Evolutionary conservation across 805 yeast species (phyloP).

Genomic region (Wickerhamiella lipophila): DNA sequence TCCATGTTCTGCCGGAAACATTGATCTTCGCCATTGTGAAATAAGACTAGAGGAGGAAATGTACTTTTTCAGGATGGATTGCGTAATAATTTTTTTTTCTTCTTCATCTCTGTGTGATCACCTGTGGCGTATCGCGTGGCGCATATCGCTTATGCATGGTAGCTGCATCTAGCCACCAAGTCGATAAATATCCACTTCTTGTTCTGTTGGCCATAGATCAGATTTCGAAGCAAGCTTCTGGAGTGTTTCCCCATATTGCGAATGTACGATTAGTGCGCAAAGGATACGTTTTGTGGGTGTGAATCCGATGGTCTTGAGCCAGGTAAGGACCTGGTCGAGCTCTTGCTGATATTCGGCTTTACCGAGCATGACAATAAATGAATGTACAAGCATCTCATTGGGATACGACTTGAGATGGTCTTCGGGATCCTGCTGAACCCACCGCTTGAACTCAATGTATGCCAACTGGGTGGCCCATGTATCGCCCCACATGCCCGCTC

Average conservation of each 20-base stretch:
- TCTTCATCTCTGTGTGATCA: no score
- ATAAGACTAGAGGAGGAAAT: not conserved
- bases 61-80: not conserved
- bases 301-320: conserved; percentile 41
- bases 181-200: conserved; percentile 20
- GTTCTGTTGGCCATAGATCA: conserved; percentile 26
- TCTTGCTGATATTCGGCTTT: conserved; percentile 38
- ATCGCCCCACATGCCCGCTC: conserved; percentile 35
- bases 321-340: conserved; percentile 37
- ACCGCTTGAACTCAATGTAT: conserved; percentile 40
- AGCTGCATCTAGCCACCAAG: not conserved
- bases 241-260: conserved; percentile 25
- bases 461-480: conserved; percentile 49
- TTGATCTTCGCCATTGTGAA: conserved; percentile 15
- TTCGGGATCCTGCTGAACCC: conserved; percentile 24
- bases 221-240: conserved; percentile 20
- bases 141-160: not conserved
- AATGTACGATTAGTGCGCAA: conserved; percentile 29
- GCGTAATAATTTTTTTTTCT: not conserved
- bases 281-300: conserved; percentile 34
- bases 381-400: conserved; percentile 36
- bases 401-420: conserved; percentile 33
- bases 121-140: no score
- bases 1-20: conserved; percentile 31
- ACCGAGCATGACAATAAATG: conserved; percentile 41